phyloP scores from a whole-genome alignment of 257 asterid genomes.

The Solanum medicagineum region DNA sequence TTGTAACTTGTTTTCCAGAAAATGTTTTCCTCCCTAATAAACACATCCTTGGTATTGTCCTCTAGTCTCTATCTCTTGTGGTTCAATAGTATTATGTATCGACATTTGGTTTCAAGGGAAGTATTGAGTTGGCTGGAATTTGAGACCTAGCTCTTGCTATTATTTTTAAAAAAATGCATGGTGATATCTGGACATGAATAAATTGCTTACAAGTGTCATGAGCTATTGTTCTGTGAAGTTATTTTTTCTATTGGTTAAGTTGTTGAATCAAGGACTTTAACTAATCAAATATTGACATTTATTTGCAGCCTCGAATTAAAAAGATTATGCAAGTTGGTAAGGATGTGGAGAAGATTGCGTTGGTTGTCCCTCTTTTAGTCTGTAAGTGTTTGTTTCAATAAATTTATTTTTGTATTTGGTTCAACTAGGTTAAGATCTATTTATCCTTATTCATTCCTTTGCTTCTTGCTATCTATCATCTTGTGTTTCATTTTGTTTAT shows the following conservation, averaged over 20 bases:
- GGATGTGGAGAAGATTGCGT: slow-evolving; percentile 79
- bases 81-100: too few relatives aligned
- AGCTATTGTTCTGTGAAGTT: neutral
- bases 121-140: too few relatives aligned
- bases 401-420: neutral
- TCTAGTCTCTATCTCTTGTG: too few relatives aligned
- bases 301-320: slow-evolving; percentile 60
- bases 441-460: neutral
- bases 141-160: too few relatives aligned
- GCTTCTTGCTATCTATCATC: neutral
- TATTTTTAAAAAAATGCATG: too few relatives aligned
- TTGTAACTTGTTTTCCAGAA: too few relatives aligned
- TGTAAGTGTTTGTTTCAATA: slow-evolving; percentile 21
- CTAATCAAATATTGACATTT: neutral
- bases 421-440: neutral
- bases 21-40: too few relatives aligned
- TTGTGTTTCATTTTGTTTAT: neutral
- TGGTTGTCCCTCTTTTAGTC: slow-evolving; percentile 79
- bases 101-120: too few relatives aligned
- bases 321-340: slow-evolving; percentile 90
- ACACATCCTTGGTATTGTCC: too few relatives aligned
- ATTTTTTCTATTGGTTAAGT: neutral
- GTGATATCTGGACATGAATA: too few relatives aligned
- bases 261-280: neutral
- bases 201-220: neutral